Percentiles rank a stretch among this genome's conserved stretches.
Conservation (phyloP, 176 grass and related monocot species). For the Oryza meridionalis region DNA sequence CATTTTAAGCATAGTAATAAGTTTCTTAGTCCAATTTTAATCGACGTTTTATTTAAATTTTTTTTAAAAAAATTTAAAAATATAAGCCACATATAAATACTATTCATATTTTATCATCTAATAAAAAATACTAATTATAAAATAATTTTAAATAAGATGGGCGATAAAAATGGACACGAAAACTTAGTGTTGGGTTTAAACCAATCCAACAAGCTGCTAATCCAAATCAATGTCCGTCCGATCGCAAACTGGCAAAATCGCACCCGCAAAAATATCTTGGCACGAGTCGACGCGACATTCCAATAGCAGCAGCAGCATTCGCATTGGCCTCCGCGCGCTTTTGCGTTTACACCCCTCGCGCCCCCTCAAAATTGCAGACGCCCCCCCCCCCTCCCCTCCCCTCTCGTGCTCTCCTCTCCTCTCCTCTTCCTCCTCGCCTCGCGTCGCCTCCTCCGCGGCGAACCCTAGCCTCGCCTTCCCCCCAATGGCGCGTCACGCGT, state of each 20-base stretch:
- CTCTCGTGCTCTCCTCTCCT: neutral
- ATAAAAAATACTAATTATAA: no score
- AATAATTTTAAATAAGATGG: no score
- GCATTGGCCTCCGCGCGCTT: neutral
- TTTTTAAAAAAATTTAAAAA: no score
- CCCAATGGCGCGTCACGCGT: constrained; percentile 43
- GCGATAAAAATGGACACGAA: no score
- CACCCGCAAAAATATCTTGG: constrained; percentile 35
- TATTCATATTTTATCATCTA: no score
- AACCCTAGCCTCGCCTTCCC: constrained; percentile 30
- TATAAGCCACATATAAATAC: no score
- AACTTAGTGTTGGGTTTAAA: neutral
- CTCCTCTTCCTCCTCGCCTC: neutral
- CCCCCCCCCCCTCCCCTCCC: neutral
- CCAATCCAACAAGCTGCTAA: neutral
- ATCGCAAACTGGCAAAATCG: neutral
- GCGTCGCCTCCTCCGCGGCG: neutral
- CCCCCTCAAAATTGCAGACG: constrained; percentile 29
- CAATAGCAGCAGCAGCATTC: neutral
- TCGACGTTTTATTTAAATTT: no score
- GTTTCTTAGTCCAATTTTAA: no score
- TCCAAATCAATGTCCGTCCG: constrained; percentile 9
- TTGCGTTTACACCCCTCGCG: constrained; percentile 29
- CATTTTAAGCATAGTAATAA: no score
- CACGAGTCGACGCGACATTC: constrained; percentile 30